These are phyloP conservation scores for Agaricus blazei DNA, from an alignment of 768 basidiomycete species.

Conservation along the genomic window DNA sequence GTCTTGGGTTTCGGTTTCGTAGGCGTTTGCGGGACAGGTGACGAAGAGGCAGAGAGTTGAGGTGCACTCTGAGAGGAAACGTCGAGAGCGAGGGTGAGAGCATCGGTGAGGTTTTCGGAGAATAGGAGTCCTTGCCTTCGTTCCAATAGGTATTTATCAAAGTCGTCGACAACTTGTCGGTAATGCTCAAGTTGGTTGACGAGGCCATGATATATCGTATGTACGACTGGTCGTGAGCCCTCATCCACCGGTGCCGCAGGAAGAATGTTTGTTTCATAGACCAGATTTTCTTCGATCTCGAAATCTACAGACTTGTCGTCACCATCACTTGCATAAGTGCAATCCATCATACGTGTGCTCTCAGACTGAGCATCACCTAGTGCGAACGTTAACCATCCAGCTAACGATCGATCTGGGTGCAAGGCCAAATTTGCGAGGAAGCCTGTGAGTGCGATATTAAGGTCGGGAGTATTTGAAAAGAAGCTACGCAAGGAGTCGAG, in stretches of 20 bases:
- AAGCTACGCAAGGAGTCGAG: conserved; percentile 72
- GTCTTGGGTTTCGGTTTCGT: conserved; percentile 41
- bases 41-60: conserved; percentile 21
- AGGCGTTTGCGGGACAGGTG: conserved; percentile 22
- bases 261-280: conserved; percentile 49
- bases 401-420: conserved; percentile 82
- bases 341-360: conserved; percentile 8
- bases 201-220: conserved; percentile 76
- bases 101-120: conserved; percentile 89
- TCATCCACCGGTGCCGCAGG: conserved; percentile 70
- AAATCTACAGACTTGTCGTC: conserved; percentile 85
- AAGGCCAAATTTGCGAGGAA: conserved; percentile 73
- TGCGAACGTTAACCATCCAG: conserved; percentile 83
- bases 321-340: conserved; percentile 40
- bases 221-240: conserved; percentile 69
- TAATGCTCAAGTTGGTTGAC: conserved; percentile 80
- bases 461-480: conserved; percentile 81
- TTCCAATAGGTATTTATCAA: conserved; percentile 82
- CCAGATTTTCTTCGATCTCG: conserved; percentile 59
- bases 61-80: conserved; percentile 36
- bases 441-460: conserved; percentile 85
- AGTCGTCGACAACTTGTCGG: conserved; percentile 66
- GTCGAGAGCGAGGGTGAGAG: conserved; percentile 70
- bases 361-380: conserved; percentile 29
- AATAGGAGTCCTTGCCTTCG: conserved; percentile 87